Conservation (phyloP, 306 rosid genomes). For the Quercus bicolor region DNA sequence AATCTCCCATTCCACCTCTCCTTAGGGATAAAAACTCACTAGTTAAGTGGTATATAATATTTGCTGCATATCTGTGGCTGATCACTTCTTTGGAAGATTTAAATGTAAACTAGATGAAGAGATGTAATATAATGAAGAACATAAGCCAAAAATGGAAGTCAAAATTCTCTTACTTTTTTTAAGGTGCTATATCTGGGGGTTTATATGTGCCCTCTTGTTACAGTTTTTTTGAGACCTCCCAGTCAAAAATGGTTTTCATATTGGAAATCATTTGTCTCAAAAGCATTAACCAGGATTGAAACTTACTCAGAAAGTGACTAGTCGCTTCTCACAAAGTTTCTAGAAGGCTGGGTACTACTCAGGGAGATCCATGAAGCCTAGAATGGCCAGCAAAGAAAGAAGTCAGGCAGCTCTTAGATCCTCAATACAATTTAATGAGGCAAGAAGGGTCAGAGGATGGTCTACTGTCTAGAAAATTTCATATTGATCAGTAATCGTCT, state of each 20-base stretch:
- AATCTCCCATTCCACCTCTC: no score
- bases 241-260: background rate
- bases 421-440: background rate
- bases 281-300: no score
- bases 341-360: background rate
- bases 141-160: background rate
- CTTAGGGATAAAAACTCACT: no score
- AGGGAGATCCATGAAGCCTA: background rate
- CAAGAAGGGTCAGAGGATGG: background rate
- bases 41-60: background rate
- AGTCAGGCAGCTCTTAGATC: background rate
- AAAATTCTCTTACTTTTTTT: background rate
- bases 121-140: no score
- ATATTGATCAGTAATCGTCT: background rate
- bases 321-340: background rate
- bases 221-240: background rate
- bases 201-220: no score
- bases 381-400: background rate
- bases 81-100: background rate
- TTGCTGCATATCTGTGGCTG: background rate
- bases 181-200: background rate
- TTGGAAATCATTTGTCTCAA: background rate
- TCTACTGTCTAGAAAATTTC: background rate
- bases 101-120: background rate
- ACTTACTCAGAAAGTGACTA: no score